A percentile compares a stretch with the other conserved stretches of the same genome.
Conservation (phyloP, 1,284 basidiomycete genomes). For the Taiwanofungus camphoratus region DNA sequence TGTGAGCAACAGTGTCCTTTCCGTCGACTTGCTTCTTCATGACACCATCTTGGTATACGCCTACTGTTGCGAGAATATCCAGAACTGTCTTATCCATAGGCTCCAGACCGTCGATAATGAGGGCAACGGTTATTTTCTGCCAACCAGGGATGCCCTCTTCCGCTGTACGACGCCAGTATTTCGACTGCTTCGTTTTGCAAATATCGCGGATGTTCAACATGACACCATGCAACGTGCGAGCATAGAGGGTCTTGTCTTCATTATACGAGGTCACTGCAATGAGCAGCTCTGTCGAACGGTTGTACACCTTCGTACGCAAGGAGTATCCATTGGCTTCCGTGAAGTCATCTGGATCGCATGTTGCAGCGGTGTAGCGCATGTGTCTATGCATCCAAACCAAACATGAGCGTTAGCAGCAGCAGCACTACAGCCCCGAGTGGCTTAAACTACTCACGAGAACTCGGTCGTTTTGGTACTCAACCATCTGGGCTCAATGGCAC, state of each 20-base stretch:
- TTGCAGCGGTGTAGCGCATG: slow-evolving; percentile 91
- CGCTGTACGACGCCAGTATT: slow-evolving; percentile 82
- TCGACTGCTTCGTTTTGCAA: slow-evolving; percentile 93
- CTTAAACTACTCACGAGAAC: slow-evolving; percentile 71
- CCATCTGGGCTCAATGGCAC: slow-evolving; percentile 83
- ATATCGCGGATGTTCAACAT: slow-evolving; percentile 99
- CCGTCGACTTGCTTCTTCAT: slow-evolving; percentile 95
- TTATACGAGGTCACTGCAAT: slow-evolving; percentile 91
- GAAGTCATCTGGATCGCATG: slow-evolving; percentile 94
- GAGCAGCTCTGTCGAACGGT: slow-evolving; percentile 87
- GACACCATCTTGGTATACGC: slow-evolving; percentile 90
- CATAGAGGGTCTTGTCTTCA: slow-evolving; percentile 91
- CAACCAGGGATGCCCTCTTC: slow-evolving; percentile 88
- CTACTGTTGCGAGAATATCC: slow-evolving; percentile 83
- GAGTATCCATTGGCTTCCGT: slow-evolving; percentile 76
- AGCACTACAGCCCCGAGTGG: too few species aligned
- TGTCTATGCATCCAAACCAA: slow-evolving; percentile 41
- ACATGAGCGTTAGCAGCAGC: slow-evolving; percentile 1
- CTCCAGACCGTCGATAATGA: slow-evolving; percentile 92
- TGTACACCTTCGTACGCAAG: slow-evolving; percentile 80
- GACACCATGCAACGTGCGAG: slow-evolving; percentile 89
- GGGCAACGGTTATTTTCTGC: slow-evolving; percentile 90
- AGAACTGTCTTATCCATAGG: slow-evolving; percentile 94
- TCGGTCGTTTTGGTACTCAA: slow-evolving; percentile 67
- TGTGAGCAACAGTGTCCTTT: slow-evolving; percentile 88